Percentiles rank a stretch among this genome's conserved stretches.
Conservation (phyloP, 768 basidiomycete genomes). For the Termitomyces heimii region DNA sequence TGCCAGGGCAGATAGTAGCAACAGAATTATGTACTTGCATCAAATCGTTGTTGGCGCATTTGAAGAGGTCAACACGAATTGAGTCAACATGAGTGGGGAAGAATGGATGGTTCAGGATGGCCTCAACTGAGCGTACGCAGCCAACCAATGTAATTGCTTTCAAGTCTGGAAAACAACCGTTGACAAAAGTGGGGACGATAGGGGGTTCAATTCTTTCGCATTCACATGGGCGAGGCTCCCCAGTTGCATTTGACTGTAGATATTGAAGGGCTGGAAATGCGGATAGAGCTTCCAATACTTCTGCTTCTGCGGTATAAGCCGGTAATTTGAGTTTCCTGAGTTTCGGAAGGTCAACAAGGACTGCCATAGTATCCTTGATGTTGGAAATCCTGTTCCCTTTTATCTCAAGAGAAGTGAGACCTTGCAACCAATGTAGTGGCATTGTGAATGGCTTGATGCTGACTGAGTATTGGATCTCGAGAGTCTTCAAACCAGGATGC, state of each 20-base stretch:
- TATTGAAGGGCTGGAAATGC: neutral
- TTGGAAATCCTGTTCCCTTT: too few species aligned
- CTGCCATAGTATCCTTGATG: neutral
- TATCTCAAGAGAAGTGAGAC: neutral
- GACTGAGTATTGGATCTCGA: neutral
- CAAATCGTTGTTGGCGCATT: neutral
- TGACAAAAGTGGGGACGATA: neutral
- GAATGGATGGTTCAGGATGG: neutral
- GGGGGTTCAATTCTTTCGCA: neutral
- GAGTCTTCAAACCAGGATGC: neutral
- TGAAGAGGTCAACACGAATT: neutral
- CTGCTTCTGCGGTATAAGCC: neutral
- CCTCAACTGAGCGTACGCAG: neutral
- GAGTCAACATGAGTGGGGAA: neutral
- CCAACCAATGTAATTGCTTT: neutral
- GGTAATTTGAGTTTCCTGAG: neutral
- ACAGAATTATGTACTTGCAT: neutral
- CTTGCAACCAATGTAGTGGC: neutral
- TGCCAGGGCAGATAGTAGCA: neutral
- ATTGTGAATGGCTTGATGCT: neutral
- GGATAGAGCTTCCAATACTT: neutral
- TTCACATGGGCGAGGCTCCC: rapidly evolving
- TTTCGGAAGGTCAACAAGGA: neutral
- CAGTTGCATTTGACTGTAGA: neutral
- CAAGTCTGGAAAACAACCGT: neutral